Evolutionary conservation across 2,329 filamentous ascomycete species (phyloP), one percentile per base, ranked within the genome.

Genomic region (Alternaria sp.): DNA sequence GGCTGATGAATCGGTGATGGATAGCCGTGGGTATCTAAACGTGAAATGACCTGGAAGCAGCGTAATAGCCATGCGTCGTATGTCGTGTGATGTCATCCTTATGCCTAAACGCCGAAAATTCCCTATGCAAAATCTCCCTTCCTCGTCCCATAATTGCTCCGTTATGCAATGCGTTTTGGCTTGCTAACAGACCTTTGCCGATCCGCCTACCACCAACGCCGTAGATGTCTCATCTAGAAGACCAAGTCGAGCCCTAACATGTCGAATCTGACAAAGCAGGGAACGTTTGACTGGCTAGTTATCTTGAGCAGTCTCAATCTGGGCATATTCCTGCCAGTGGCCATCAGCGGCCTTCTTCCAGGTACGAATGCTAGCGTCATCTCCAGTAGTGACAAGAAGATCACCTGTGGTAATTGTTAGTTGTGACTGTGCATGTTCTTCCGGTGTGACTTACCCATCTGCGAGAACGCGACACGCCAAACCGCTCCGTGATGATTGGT

Each of bases 311-410:
- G 78, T 80, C 62, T 84, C 82, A 40, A 85, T 82, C 70, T 85
- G 82, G 12, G 82, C 80, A 59, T 83, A 84, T 68, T 84, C 83
- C 6, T 81, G 70, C 83, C 83, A 85, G 57, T 81, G 79, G 32
- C 81, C 82, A 50, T 83, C 82, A 54, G 81, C 74, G 9, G 81
- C 80, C 74, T 82, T 84, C 75, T 84, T 85, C 83, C 83, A 86
- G 15, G 83, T 80, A 46, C 82, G 79, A 26, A 84, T 80, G 7
- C 79, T 87, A 11, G 91, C 92, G 76, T 94, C 91, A 67, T 95
- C 92, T 4, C 91, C 91, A 1, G 91, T 91, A 44, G 89, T 91
- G 2, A 91, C 89, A 8, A 95, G 82, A 12, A 94, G 86, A 77
- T 93, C 90, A 5, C 91, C 91, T 81, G 88, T 13, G 7, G 9